These are phyloP conservation scores for Quercus aquifolioides DNA, from an alignment of 306 rosid genomes.

Conservation along the genomic window DNA sequence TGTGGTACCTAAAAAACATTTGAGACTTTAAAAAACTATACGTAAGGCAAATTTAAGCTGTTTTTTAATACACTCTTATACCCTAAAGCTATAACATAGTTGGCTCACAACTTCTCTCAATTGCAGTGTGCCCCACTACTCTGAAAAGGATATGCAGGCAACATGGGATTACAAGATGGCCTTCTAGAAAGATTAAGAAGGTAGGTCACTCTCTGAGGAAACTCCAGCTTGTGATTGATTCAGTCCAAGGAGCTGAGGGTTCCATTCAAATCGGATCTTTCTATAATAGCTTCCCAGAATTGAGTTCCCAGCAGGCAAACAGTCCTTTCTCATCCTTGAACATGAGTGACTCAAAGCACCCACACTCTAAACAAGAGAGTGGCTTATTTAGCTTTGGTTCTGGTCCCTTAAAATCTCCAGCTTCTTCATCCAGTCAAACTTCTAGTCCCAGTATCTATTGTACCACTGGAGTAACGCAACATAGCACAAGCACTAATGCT, in stretches of 20 bases:
- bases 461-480: constrained; percentile 11
- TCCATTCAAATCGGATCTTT: constrained; percentile 54
- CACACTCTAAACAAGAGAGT: constrained; percentile 8
- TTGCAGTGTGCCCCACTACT: constrained; percentile 68
- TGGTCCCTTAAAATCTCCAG: constrained; percentile 27
- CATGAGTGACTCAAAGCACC: constrained; percentile 12
- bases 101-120: neutral
- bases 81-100: neutral
- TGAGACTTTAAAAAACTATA: too few species aligned
- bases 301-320: constrained; percentile 29
- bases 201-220: constrained; percentile 63
- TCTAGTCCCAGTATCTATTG: constrained; percentile 21
- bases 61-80: neutral
- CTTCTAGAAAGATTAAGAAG: constrained; percentile 65
- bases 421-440: constrained; percentile 42
- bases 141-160: constrained; percentile 74
- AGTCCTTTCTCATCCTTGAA: constrained; percentile 9
- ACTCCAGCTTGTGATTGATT: constrained; percentile 63
- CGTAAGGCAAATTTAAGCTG: too few species aligned
- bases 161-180: constrained; percentile 66
- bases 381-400: constrained; percentile 24
- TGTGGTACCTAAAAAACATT: too few species aligned
- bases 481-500: constrained; percentile 15
- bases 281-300: constrained; percentile 54
- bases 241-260: constrained; percentile 68